A percentile compares a stretch with the other conserved stretches of the same genome.
These are phyloP conservation scores for Monilinia laxa DNA, from an alignment of 2,329 filamentous ascomycete genomes.

Conservation along the genomic window DNA sequence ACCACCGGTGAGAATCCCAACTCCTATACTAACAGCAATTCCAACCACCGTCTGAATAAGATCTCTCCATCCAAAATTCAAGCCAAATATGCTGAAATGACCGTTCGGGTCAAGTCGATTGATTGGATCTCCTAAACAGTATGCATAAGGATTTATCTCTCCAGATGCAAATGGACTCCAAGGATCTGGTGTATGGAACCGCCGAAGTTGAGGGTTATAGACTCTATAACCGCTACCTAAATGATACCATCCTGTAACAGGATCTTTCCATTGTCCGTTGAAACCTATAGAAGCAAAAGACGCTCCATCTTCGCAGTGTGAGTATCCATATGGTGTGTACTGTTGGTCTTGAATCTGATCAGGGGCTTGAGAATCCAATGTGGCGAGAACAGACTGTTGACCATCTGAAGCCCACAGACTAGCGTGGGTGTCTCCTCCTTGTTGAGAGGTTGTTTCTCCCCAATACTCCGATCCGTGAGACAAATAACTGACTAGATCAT, in stretches of 20 bases:
- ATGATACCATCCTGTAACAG: constrained; percentile 21
- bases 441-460: constrained; percentile 1
- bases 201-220: constrained; percentile 9
- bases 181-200: constrained; percentile 18
- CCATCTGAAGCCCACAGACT: constrained; percentile 15
- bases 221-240: constrained; percentile 18
- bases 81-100: constrained; percentile 16
- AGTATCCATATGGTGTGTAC: constrained; percentile 16
- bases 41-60: constrained; percentile 14
- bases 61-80: constrained; percentile 10
- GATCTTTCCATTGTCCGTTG: constrained; percentile 22
- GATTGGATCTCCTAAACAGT: constrained; percentile 20
- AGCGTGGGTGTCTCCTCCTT: neutral
- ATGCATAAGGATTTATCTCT: constrained; percentile 22
- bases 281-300: constrained; percentile 8
- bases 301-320: neutral
- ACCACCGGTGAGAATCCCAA: constrained; percentile 15
- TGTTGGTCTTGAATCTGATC: constrained; percentile 7
- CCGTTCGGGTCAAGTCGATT: constrained; percentile 17
- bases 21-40: constrained; percentile 16
- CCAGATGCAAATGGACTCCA: constrained; percentile 18
- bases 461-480: constrained; percentile 17
- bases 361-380: neutral
- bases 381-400: constrained; percentile 1
- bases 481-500: neutral